Base-by-base conservation (phyloP, 257 asterid genomes). In the Mentha longifolia region DNA sequence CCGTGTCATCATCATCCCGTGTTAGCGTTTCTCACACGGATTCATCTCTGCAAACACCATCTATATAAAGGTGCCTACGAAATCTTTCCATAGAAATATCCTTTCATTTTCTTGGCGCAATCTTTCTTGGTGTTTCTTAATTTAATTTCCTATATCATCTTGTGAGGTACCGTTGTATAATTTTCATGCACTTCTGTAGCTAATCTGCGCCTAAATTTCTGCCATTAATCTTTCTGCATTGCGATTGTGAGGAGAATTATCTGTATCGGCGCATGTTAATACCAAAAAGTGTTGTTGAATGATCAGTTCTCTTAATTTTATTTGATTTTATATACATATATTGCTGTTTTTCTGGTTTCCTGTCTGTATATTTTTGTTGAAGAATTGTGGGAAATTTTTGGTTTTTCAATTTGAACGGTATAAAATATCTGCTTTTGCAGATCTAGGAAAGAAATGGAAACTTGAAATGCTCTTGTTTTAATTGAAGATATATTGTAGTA, bases 11-110 rank as follows among this genome's bases (percentile, higher is more conserved):
- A 4, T 5, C 46, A 33, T 39, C 39, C 74, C 76, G 58, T 52
- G 59, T 68, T 63, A 12, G 47, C 68, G 74, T 65, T 73, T 56
- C 60, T 37, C 67, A 79, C 83, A 72, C 83, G 76, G 65, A 41
- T 43, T 65, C 7, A 10, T 20, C 56, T 43, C 41, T 4, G 0
- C 9, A 45, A 45, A 41, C 25, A 14, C 54, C 45, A 16, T 0
- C 78, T 42, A 72, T 78, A 69, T 42, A 76, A 22, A 3, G 19
- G 37, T 54, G 19, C 5, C 3, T n/a, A n/a, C n/a, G n/a, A 54
- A 42, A 65, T 67, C 63, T 17, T 12, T 20, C 65, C 17, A 25
- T 1, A 25, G 15, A 12, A 0, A 46, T 5, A 43, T 10, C 41
- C 39, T 17, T 31, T 9, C 45, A 22, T 22, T 61, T 61, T 42